Base-by-base conservation (phyloP, 2,329 filamentous ascomycete genomes). In the Epichloe bromicola region DNA sequence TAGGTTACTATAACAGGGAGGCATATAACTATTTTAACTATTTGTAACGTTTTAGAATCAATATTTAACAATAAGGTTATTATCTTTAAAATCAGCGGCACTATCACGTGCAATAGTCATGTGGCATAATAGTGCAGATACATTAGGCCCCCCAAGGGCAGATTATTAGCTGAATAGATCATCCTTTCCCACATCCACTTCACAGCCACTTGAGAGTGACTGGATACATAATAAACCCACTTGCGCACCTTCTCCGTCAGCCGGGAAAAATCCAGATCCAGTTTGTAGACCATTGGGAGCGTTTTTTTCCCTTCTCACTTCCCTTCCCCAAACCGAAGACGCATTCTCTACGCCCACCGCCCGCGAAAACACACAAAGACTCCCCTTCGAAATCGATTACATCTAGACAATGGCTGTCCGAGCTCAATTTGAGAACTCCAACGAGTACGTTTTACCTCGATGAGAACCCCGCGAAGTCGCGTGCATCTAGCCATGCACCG, bases 381-480 rank as follows among this genome's bases (percentile, higher is more conserved):
- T 30, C 11, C n/a, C 20, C 1, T 26, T 12, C 15, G 17, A 39
- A 10, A 39, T 39, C 17, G 42, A 19, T 2, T 42, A 30, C 11
- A 48, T 19, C 43, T 49, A 54, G 61, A 73, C 61, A 63, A 84
- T 84, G 81, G 79, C 81, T 64, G 79, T 84, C 53, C 79, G 81
- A 65, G 80, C 81, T 59, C 80, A 88, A 67, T 93, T 93, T 67
- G 87, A 93, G 72, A 91, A 90, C 74, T 91, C 86, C 63, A 91
- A 91, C 74, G 87, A 93, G 86, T 91, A 75, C 66, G 83, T 73
- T 30, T 34, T 34, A 14, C 23, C 26, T 15, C n/a, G n/a, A 48
- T n/a, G 17, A 20, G 26, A 49, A 40, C 46, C 41, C 47, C n/a
- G 49, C 17, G 2, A 30, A 30, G 20, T n/a, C 23, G 41, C 41